A percentile compares a stretch with the other conserved stretches of the same genome.
These are phyloP conservation scores for Extremus antarcticus DNA, from an alignment of 495 filamentous ascomycete genomes.

Conservation along the genomic window DNA sequence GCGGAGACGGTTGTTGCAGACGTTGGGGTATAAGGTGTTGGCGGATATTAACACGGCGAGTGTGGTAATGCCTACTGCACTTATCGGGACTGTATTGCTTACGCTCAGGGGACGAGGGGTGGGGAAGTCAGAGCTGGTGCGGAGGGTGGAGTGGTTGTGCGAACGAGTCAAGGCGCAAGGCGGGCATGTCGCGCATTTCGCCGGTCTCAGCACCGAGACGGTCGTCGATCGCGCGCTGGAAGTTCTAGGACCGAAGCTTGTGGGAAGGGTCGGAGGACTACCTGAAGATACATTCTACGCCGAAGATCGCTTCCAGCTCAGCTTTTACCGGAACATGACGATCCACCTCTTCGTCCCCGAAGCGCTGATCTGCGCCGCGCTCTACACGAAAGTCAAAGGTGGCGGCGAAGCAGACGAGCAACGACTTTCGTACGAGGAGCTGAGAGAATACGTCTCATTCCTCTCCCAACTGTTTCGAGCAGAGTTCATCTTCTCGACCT, in stretches of 20 bases:
- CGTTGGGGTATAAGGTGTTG: constrained; percentile 80
- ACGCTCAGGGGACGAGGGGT: constrained; percentile 88
- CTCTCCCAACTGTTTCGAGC: constrained; percentile 87
- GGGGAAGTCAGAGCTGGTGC: constrained; percentile 71
- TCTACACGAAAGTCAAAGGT: constrained; percentile 82
- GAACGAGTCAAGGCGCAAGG: constrained; percentile 75
- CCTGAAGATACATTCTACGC: constrained; percentile 86
- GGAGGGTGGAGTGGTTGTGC: constrained; percentile 83
- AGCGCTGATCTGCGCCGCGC: constrained; percentile 72
- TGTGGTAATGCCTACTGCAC: constrained; percentile 92
- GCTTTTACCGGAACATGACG: constrained; percentile 97
- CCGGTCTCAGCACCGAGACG: constrained; percentile 57
- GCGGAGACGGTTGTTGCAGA: constrained; percentile 57
- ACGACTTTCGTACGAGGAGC: constrained; percentile 57
- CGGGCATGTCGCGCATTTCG: constrained; percentile 85
- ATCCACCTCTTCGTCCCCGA: constrained; percentile 95
- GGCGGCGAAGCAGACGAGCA: constrained; percentile 75
- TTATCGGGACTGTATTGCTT: constrained; percentile 87
- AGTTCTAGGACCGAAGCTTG: constrained; percentile 77
- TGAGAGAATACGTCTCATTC: constrained; percentile 71
- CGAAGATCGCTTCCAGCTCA: constrained; percentile 87
- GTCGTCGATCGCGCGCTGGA: constrained; percentile 88
- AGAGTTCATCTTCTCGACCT: constrained; percentile 91
- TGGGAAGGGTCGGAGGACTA: constrained; percentile 65
- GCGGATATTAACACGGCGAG: constrained; percentile 91